Evolutionary conservation across 1,284 basidiomycete species (phyloP).

Genomic region (Tranzscheliella williamsii): DNA sequence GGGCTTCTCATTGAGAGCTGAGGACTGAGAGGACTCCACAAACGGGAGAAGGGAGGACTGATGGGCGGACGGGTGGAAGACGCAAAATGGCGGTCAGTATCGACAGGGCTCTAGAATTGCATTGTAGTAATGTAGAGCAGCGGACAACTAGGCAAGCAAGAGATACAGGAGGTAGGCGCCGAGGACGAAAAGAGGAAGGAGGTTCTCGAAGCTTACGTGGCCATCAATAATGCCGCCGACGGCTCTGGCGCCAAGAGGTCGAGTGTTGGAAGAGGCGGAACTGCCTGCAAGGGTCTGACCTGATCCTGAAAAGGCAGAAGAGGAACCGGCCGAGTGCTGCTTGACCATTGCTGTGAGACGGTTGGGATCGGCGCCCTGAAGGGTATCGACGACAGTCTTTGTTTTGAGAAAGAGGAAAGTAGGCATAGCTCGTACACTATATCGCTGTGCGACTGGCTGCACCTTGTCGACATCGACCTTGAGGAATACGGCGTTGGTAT

Average conservation of each 20-base stretch:
- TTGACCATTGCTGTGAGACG: constrained; percentile 43
- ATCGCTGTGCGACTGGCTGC: constrained; percentile 61
- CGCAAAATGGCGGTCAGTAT: too few species aligned
- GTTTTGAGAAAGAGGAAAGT: constrained; percentile 65
- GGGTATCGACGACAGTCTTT: constrained; percentile 56
- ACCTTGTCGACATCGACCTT: constrained; percentile 64
- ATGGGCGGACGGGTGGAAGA: too few species aligned
- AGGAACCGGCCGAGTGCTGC: constrained; percentile 47
- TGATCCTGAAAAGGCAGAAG: constrained; percentile 34
- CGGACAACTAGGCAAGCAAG: constrained; percentile 12
- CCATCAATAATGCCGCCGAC: constrained; percentile 30
- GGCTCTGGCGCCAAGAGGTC: constrained; percentile 7
- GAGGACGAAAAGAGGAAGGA: constrained; percentile 36
- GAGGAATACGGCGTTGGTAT: constrained; percentile 39
- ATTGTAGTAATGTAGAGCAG: neutral
- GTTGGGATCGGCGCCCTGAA: constrained; percentile 51
- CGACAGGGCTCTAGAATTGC: neutral
- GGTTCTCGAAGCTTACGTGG: constrained; percentile 45
- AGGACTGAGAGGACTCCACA: constrained; percentile 69
- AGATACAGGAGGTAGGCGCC: constrained; percentile 41
- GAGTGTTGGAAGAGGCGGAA: constrained; percentile 12
- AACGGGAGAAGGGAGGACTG: constrained; percentile 68
- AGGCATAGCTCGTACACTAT: constrained; percentile 63
- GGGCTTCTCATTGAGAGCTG: constrained; percentile 74
- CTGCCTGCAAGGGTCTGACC: constrained; percentile 38